Base-by-base conservation (phyloP, 139 green algal species). In the Nannochloris sp. region DNA sequence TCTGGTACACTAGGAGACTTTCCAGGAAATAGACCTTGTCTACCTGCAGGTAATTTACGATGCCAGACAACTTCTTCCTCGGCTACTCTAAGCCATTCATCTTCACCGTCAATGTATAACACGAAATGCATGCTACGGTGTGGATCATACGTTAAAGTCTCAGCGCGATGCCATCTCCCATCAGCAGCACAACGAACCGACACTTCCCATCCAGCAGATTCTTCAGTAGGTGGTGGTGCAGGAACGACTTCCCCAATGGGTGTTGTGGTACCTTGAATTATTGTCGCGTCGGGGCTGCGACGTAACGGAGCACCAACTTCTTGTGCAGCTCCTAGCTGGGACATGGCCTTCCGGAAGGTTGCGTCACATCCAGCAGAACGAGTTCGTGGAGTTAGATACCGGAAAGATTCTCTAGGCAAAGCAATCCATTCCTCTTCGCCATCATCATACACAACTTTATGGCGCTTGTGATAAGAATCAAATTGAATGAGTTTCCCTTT, bases 101-200 rank as follows among this genome's bases (percentile, higher is more conserved):
- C 70, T 62, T 92, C 86, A 25, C 80, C 82, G 69, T 90, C 80
- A 13, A 75, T 42, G 60, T 84, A 88, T 57, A 86, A 62, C 30
- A 89, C 15, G 34, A 70, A 61, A 45, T 68, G 64, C 32, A 57
- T 38, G 23, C 48, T 64, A 14, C 37, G 24, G 13, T 33, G 42
- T 23, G 25, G 10, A 53, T 81, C 58, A 51, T 80, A 77, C 2
- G 36, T 35, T 37, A 81, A 34, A 37, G 72, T 44, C 46, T 75
- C 59, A 15, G 57, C 74, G n/a, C 58, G 47, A 48, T 78, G 58
- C 47, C 71, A 65, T 25, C 39, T 55, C 6, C 63, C 64, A 14
- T 78, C 71, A 25, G 61, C 83, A 13, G 55, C 59, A 68, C 76
- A 86, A 45, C 71, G 78, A 60, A 87, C 15, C 32, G 54, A 74